Conservation (phyloP, 2,329 filamentous ascomycete species). For the Fusarium acutatum region DNA sequence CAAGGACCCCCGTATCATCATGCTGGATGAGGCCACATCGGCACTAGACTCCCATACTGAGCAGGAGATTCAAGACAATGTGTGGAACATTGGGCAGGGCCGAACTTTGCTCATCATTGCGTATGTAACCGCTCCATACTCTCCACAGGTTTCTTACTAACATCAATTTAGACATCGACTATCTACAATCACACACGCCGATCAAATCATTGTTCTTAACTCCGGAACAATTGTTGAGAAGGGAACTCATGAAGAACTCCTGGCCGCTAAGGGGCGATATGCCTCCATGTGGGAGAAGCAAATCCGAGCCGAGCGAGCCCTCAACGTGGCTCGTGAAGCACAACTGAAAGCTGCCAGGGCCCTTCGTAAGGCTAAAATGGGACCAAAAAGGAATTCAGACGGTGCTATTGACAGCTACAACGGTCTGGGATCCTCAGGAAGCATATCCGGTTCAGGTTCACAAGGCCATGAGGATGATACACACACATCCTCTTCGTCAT, state of each 20-base stretch:
- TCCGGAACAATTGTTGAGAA: conserved; percentile 80
- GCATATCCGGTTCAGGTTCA: conserved; percentile 50
- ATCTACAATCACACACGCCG: conserved; percentile 85
- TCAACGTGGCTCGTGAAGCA: conserved; percentile 49
- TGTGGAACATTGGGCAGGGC: conserved; percentile 82
- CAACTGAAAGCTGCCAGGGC: conserved; percentile 48
- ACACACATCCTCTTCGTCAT: conserved; percentile 46
- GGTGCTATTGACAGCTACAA: conserved; percentile 57
- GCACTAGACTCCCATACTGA: conserved; percentile 92
- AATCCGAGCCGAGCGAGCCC: conserved; percentile 76
- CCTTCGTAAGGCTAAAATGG: conserved; percentile 61
- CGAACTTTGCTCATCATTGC: conserved; percentile 96
- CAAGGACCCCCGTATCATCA: conserved; percentile 90
- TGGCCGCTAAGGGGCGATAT: conserved; percentile 77
- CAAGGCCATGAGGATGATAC: conserved; percentile 47
- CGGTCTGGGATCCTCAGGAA: conserved; percentile 56
- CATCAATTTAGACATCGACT: conserved; percentile 70
- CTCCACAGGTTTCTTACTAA: conserved; percentile 23
- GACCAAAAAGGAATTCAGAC: conserved; percentile 49
- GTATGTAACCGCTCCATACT: conserved; percentile 56
- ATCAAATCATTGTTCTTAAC: conserved; percentile 83
- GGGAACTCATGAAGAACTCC: conserved; percentile 80
- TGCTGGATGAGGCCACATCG: conserved; percentile 92
- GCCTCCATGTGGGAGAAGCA: conserved; percentile 91
- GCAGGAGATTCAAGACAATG: conserved; percentile 88